Base-by-base conservation (phyloP, 805 yeast species). In the Barnettozyma siamensis region DNA sequence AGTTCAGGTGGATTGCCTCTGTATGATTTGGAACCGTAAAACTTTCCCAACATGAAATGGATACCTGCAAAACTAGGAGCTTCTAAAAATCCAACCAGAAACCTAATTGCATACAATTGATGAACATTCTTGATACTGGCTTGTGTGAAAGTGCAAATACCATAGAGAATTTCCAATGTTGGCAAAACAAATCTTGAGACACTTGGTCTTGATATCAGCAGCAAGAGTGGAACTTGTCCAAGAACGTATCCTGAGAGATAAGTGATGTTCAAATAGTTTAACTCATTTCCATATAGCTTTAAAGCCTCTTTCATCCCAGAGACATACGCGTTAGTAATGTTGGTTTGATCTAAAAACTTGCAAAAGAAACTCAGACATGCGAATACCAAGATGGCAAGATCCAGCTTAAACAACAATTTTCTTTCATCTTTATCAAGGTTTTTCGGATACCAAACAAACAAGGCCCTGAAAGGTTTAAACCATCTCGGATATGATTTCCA, bases 261-360 rank as follows among this genome's bases (percentile, higher is more conserved):
- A 3, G 26, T 32, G 17, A 39, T 27, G 6, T 32, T 32, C 10
- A 44, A 17, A 31, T 38, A 31, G 11, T 44, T 76, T 42, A 80
- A 66, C 46, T 80, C 83, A 53, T 79, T 76, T 7, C 84, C 84
- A 40, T 65, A 54, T 67, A 83, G 70, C 3, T 65, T 65, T 31
- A 80, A 62, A 28, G 66, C 76, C 48, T 71, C 76, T 44, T 70
- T 59, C 73, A 82, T 66, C 9, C 83, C 81, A 17, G 78, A 70
- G 28, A 76, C 78, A 51, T 78, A 81, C 2, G 86, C 87, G 51
- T 79, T 77, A 45, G 69, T 71, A 4, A 45, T 30, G 17, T 89
- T 88, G 20, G 76, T 60, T 40, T 69, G 73, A 50, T 80, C 85
- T 44, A 80, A 56, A 45, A 67, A 71, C 51, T 76, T 77, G 42